phyloP scores from a whole-genome alignment of 2,329 filamentous ascomycete genomes.

The Pestalotiopsis sp. region DNA sequence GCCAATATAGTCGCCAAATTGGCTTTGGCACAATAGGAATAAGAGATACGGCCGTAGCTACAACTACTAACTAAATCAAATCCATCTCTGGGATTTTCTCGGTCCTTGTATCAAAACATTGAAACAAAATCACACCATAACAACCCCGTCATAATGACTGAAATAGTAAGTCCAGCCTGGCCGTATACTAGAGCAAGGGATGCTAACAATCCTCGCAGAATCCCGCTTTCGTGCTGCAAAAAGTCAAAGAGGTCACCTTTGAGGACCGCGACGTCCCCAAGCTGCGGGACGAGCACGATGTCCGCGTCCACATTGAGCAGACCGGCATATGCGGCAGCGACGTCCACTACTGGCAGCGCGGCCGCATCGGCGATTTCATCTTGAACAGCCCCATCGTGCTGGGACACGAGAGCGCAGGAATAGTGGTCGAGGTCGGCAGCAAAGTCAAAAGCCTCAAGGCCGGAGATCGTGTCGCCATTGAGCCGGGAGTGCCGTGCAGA shows the following conservation, averaged over 20 bases:
- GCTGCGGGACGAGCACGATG: conserved; percentile 42
- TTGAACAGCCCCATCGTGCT: conserved; percentile 46
- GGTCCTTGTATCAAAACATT: background rate
- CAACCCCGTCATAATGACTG: conserved; percentile 3
- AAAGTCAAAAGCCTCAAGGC: conserved; percentile 44
- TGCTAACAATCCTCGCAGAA: conserved; percentile 33
- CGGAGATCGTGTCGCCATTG: conserved; percentile 50
- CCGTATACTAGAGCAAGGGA: background rate
- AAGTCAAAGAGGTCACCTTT: conserved; percentile 45
- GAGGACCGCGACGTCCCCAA: conserved; percentile 44
- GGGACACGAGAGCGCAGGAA: conserved; percentile 49
- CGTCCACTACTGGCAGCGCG: conserved; percentile 49
- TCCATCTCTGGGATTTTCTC: background rate
- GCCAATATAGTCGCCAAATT: background rate
- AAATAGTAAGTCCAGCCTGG: conserved; percentile 12
- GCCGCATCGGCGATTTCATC: conserved; percentile 49
- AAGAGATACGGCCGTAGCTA: background rate
- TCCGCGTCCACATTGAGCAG: conserved; percentile 46
- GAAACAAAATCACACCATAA: conserved; percentile 2
- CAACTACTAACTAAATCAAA: background rate
- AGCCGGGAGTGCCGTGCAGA: conserved; percentile 49
- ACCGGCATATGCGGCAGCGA: conserved; percentile 52
- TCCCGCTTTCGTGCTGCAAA: conserved; percentile 49
- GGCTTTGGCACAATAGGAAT: background rate
- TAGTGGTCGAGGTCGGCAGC: conserved; percentile 41